Evolutionary conservation across 2,329 filamentous ascomycete species (phyloP), one percentile per base, ranked within the genome.

Genomic region (Fusarium oxysporum): DNA sequence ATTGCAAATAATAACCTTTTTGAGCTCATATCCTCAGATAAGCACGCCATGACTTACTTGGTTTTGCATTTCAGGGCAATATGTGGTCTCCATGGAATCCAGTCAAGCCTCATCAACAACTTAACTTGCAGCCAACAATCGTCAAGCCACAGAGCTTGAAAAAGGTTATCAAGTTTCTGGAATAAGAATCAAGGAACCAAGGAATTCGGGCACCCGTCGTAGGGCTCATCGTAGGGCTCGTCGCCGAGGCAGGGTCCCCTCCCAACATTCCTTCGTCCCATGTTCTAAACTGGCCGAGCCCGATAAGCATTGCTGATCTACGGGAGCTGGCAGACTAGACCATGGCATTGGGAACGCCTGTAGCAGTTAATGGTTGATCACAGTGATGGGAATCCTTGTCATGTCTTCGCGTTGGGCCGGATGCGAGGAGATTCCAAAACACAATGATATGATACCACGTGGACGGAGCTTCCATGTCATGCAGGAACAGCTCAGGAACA

Each of bases 231-330:
- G 16, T 48, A 57, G 54, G 54, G 54, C 54, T 57, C 59, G 62
- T 68, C 65, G 64, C 61, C 54, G 62, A 57, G 57, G 61, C 56
- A 76, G 68, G 73, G 74, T 62, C 65, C 73, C 68, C 72, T 69
- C 63, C 64, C 66, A 60, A 41, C 67, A 68, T 73, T 73, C 70
- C 70, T 68, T 68, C 58, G 45, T 71, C 62, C 67, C 57, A 51
- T 71, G 54, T 74, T 65, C 66, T 58, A 57, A 69, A 63, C 54
- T 62, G 65, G 53, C 60, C 64, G 70, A 61, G 63, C 53, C 55
- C 65, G 53, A 73, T 65, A 77, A 60, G 64, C 72, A 75, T 53
- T 61, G 70, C 73, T 77, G 67, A 77, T 74, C 75, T 74, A 35
- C 70, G 73, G 75, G 67, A 76, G 54, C 60, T 48, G 65, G 51